Base-by-base conservation (phyloP, 2,329 filamentous ascomycete genomes). In the Trichoderma citrinoviride region DNA sequence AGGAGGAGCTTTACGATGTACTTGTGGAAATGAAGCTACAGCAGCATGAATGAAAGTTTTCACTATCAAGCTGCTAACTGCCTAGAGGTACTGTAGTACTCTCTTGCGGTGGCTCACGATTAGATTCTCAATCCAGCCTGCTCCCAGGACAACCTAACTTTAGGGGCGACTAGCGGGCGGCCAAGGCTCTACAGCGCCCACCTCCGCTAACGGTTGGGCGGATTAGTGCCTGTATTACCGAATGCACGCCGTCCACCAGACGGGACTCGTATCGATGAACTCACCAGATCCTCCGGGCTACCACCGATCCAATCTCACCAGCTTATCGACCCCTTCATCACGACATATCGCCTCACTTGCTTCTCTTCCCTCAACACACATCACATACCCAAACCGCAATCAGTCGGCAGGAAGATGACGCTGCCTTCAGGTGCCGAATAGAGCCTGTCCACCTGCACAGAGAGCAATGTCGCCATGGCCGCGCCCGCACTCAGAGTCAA, bases 401-500 rank as follows among this genome's bases (percentile, higher is more conserved):
- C 14, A 14, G 15, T 17, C 7, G 10, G 21, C 40, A 60, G 14
- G 60, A 62, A 46, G 17, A 62, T 62, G 60, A 62, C 60, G 60
- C n/a, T 27, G 60, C 14, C 46, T 25, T 40, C 47, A 46, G 60
- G 40, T 8, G 47, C 47, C 47, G 25, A 53, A 54, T 62, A 41
- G 53, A 19, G 3, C 40, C 25, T 7, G 19, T 25, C 17, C 25
- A 27, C n/a, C 56, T 25, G 40, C 47, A 27, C 41, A 17, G 49
- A 52, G 15, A 27, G 40, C 49, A 61, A 68, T 67, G 67, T 64
- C 67, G 66, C 57, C 69, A 70, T 71, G 69, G 67, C 69, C 57
- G 43, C 68, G 47, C 57, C 71, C 21, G 60, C 60, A 37, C 66
- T 67, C 49, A 70, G 75, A 63, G 83, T 87, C 73, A 85, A 82